phyloP scores from a whole-genome alignment of 2,329 filamentous ascomycete genomes.

The Cladosporium halotolerans region DNA sequence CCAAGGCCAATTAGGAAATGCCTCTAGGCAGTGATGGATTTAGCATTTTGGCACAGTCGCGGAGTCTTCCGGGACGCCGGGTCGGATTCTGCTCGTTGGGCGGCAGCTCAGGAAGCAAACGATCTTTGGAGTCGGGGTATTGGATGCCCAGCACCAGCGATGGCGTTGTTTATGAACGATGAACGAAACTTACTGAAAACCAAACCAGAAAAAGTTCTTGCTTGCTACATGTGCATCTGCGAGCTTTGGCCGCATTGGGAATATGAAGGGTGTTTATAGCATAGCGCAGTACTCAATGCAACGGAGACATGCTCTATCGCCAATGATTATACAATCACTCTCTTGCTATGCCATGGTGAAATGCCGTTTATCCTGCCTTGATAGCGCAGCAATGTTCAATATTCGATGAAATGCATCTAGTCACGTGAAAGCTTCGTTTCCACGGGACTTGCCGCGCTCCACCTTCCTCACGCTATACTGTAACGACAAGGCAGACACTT shows the following conservation, averaged over 20 bases:
- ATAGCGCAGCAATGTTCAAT: too few species aligned
- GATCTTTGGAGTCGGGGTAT: background rate
- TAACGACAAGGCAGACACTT: too few species aligned
- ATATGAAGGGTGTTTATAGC: background rate
- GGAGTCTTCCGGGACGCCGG: background rate
- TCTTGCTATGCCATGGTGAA: background rate
- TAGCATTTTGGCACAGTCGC: background rate
- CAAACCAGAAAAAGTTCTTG: background rate
- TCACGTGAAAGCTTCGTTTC: too few species aligned
- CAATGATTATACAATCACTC: background rate
- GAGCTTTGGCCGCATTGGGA: background rate
- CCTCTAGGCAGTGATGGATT: background rate
- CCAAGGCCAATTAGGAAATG: conserved; percentile 1
- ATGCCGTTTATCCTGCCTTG: background rate
- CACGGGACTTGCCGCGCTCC: too few species aligned
- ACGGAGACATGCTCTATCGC: background rate
- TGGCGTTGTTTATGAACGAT: background rate
- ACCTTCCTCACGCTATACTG: too few species aligned
- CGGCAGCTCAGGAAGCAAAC: background rate
- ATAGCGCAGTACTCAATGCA: background rate
- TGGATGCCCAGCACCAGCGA: background rate
- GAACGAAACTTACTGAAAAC: background rate
- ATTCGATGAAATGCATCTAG: too few species aligned
- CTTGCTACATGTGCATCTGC: background rate
- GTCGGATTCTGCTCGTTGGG: background rate